Evolutionary conservation across 2,329 filamentous ascomycete genomes (phyloP), one percentile per base, ranked within the genome.

Genomic region (Rutstroemia sp.): DNA sequence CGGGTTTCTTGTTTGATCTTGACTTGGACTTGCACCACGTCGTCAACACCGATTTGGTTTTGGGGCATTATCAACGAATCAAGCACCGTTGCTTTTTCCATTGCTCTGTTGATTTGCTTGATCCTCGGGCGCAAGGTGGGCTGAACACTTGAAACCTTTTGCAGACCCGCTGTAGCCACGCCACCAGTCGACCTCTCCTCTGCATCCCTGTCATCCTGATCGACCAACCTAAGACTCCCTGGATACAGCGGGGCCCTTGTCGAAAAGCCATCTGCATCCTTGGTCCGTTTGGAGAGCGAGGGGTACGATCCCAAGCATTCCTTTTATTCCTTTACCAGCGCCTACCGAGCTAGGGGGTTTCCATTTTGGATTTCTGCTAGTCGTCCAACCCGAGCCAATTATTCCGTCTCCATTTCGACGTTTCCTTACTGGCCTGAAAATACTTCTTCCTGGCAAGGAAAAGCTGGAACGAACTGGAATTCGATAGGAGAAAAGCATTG

Each of bases 271-370:
- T 34, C 42, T 42, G 52, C 52, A 55, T 55, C 52, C 52, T 55
- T 53, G 48, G 48, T 50, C 52, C 52, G 17, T 55, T 50, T 50
- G n/a, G 37, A 55, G 52, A 55, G 19, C 46, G 53, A 55, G 53
- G 47, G 53, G 46, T 34, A 54, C 45, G 42, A 49, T 54, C 45
- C 45, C 45, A 54, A 54, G 52, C 53, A 55, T 55, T 51, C 53
- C 53, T 55, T 19, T 55, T 39, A 55, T 55, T 50, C 52, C 52
- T 55, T 55, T 55, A 21, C 46, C 53, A 51, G 53, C 53, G 53
- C 53, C 53, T 51, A 55, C 30, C 30, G 30, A 34, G 30, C 30
- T 12, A 34, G 30, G 30, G 23, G 21, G 17, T 37, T 50, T 46
- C 17, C 41, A 49, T 49, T 42, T 46, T 21, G 42, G 17, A 39